Evolutionary conservation across 2,329 filamentous ascomycete species (phyloP), one percentile per base, ranked within the genome.

Genomic region (Tympanopsis confertula): DNA sequence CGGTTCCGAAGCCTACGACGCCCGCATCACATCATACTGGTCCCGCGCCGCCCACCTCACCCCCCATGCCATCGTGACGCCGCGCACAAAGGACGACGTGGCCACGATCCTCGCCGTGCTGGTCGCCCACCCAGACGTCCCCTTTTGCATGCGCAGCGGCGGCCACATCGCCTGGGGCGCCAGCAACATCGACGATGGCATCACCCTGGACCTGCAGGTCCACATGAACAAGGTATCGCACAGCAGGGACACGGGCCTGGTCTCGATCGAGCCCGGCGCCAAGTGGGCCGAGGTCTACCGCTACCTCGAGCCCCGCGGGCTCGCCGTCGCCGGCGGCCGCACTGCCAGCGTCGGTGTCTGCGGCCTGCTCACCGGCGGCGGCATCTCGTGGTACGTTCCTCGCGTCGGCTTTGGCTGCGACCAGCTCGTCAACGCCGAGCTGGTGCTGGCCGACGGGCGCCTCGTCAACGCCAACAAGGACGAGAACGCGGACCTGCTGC

Each of bases 381-480:
- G 62, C 3, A 48, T 62, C 18, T 61, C 59, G 4, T 65, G 54
- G 46, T 58, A 61, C 46, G 52, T 57, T 13, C 48, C 51, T 4
- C 49, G 50, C 3, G 45, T 56, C 43, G 73, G 72, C 5, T 71
- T 65, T 51, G 66, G 59, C 18, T 63, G 62, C 39, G 69, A 70
- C 48, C 66, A 58, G 19, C 55, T 74, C 12, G 41, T 62, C 19
- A 61, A 63, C 40, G 70, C 54, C 42, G 63, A 73, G 45, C 56
- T 77, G 28, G 71, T 78, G 3, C 57, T 74, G 1, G 62, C 66
- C 13, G 59, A 67, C 42, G 66, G 69, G 5, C 49, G 54, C 4
- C 58, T 74, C 32, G 52, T 69, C 28, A 63, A 59, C 3, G 69
- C 64, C 2, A 66, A 59, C 13, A 45, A 49, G 4, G 47, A 47